A percentile compares a stretch with the other conserved stretches of the same genome.
phyloP scores from a whole-genome alignment of 805 yeast species.

The Sugiyamaella chiloensis region DNA sequence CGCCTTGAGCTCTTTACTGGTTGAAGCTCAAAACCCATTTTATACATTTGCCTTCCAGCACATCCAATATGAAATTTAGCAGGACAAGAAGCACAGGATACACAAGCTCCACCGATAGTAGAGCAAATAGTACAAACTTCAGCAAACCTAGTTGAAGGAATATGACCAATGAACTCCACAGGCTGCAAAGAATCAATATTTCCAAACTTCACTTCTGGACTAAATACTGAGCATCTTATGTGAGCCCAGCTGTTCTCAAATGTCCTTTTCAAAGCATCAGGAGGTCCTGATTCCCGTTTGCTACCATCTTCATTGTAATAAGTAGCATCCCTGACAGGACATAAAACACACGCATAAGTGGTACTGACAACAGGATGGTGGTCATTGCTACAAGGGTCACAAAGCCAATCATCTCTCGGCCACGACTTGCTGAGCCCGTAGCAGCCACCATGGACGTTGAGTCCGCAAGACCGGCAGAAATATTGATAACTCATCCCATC shows the following conservation, averaged over 20 bases:
- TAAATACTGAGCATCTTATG: slow-evolving; percentile 63
- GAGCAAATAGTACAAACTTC: slow-evolving; percentile 41
- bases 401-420: slow-evolving; percentile 54
- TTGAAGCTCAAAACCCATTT: slow-evolving; percentile 50
- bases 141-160: slow-evolving; percentile 30
- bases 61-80: slow-evolving; percentile 52
- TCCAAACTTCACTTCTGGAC: slow-evolving; percentile 44
- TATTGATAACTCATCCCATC: slow-evolving; percentile 42
- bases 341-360: slow-evolving; percentile 62
- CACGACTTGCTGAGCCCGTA: slow-evolving; percentile 47
- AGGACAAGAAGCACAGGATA: slow-evolving; percentile 47
- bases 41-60: slow-evolving; percentile 46
- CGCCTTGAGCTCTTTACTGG: slow-evolving; percentile 30
- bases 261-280: slow-evolving; percentile 72
- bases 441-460: slow-evolving; percentile 67
- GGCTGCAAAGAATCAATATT: slow-evolving; percentile 46
- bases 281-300: slow-evolving; percentile 35
- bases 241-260: slow-evolving; percentile 73
- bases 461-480: slow-evolving; percentile 62
- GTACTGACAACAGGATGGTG: slow-evolving; percentile 56
- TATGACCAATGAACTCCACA: slow-evolving; percentile 37
- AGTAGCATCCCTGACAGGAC: slow-evolving; percentile 52
- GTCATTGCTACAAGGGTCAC: slow-evolving; percentile 77
- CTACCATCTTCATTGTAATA: slow-evolving; percentile 46
- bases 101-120: slow-evolving; percentile 51